Evolutionary conservation across 2,329 filamentous ascomycete genomes (phyloP), one percentile per base, ranked within the genome.

Genomic region (Cercospora janseana): DNA sequence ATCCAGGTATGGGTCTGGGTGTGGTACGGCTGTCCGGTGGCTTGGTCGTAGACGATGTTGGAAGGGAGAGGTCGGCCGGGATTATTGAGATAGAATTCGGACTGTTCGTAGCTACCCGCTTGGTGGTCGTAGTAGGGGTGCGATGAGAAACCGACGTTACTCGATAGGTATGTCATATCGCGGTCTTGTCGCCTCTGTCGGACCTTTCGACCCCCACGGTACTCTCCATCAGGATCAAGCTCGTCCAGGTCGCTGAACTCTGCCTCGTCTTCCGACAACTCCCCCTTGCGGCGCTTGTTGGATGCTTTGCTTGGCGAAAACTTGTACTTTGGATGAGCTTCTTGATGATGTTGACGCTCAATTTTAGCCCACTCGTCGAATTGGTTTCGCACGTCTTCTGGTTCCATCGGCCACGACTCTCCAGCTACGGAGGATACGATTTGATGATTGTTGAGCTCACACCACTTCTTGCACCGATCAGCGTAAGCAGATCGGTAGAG

Each of bases 401-500:
- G 78, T 68, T 97, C 93, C 61, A 89, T 71, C 4, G 82, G 81
- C 93, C 93, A 98, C 63, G 88, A 92, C 48, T 82, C 76, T 21
- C 91, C 93, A 50, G 88, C 89, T n/a, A 93, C 82, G 37, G 84
- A 82, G 2, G 92, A 97, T 20, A 97, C 87, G 27, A 93, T 76
- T 68, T 98, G 92, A 68, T 98, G 92, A 71, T 97, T 96, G 69
- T 93, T 92, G 62, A 93, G 83, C 10, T 81, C 75, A 61, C 87
- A 88, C 76, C 84, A 88, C 44, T 81, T 77, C 70, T 95, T 95
- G 52, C 88, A 88, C 24, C 90, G 79, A 55, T 93, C 87, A 53
- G 94, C 88, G 66, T 88, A 96, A 5, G 89, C 88, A 59, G 93
- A 95, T 32, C 93, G 86, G 69, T 98, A 98, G 43, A 98, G 76